phyloP scores from a whole-genome alignment of 1,284 basidiomycete genomes.

The Ceratobasidium sp. region DNA sequence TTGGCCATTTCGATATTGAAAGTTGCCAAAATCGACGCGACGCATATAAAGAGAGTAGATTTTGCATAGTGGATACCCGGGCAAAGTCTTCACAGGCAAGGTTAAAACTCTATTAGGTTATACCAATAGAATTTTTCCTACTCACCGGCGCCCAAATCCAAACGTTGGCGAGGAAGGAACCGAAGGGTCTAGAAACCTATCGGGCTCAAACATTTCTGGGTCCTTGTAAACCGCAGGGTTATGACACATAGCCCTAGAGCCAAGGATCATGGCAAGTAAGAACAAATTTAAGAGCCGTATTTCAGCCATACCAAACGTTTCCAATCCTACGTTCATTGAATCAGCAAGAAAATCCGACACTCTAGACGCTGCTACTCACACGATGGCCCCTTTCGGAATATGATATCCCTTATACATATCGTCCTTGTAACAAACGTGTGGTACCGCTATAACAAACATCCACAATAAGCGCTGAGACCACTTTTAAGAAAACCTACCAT shows the following conservation, averaged over 20 bases:
- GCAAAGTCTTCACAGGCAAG: constrained; percentile 1
- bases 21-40: constrained; percentile 50
- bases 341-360: not conserved
- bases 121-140: too few relatives aligned
- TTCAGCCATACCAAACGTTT: not conserved
- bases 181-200: too few relatives aligned
- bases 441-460: not conserved
- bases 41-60: constrained; percentile 27
- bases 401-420: constrained; percentile 6
- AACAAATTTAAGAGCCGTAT: not conserved
- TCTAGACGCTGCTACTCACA: not conserved
- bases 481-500: not conserved
- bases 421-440: not conserved
- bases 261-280: constrained; percentile 42
- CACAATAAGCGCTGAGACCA: not conserved
- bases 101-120: too few relatives aligned
- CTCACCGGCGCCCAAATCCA: too few relatives aligned
- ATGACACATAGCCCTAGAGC: not conserved
- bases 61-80: constrained; percentile 36
- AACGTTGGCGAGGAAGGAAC: too few relatives aligned
- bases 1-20: constrained; percentile 51
- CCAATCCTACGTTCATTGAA: too few relatives aligned
- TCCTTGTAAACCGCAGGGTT: not conserved
- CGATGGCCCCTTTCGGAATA: constrained; percentile 13
- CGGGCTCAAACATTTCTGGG: not conserved